Conservation (phyloP, 176 grass and related monocot species). For the Lolium perenne region DNA sequence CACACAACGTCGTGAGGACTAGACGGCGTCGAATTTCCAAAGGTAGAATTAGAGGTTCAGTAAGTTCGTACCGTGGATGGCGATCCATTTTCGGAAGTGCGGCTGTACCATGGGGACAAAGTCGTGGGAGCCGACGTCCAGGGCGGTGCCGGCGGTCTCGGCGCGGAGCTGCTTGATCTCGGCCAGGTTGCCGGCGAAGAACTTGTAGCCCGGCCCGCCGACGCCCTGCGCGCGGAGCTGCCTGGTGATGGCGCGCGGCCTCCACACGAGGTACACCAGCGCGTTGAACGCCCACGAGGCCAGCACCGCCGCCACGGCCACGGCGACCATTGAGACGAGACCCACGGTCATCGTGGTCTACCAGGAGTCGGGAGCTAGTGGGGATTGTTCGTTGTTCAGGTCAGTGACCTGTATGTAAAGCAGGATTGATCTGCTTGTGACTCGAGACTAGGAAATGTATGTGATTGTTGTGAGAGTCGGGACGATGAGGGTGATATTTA, state of each 20-base stretch:
- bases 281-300: constrained; percentile 27
- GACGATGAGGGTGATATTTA: background rate
- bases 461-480: background rate
- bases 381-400: background rate
- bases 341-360: constrained; percentile 11
- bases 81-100: constrained; percentile 52
- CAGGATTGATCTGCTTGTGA: background rate
- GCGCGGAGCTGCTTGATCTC: background rate
- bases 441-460: background rate
- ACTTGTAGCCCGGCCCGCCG: constrained; percentile 42
- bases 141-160: background rate
- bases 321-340: constrained; percentile 2
- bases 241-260: constrained; percentile 30
- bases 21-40: background rate
- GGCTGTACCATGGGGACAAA: constrained; percentile 55
- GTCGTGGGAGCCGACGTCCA: constrained; percentile 50
- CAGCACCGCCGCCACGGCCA: background rate
- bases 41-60: background rate
- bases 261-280: constrained; percentile 49
- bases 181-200: constrained; percentile 50
- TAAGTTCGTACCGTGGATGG: constrained; percentile 37
- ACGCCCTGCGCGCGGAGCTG: constrained; percentile 55
- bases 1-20: background rate
- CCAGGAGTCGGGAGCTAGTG: background rate
- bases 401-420: background rate